A percentile compares a stretch with the other conserved stretches of the same genome.
phyloP scores from a whole-genome alignment of 2,329 filamentous ascomycete species.

The Shiraia bambusicola region DNA sequence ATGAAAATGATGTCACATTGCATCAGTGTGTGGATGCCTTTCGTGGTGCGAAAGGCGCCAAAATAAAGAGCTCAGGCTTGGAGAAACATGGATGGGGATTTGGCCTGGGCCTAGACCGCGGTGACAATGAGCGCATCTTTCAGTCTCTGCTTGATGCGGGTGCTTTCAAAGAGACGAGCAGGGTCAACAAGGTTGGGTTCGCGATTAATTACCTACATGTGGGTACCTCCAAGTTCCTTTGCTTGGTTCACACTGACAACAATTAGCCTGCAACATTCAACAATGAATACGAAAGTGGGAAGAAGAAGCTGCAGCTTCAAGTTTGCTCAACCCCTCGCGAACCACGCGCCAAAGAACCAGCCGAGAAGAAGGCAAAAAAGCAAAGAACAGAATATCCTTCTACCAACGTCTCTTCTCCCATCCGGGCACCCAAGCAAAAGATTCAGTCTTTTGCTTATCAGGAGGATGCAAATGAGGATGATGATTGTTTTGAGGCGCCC shows the following conservation, averaged over 20 bases:
- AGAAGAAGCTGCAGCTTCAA: slow-evolving; percentile 52
- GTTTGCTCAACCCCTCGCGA: slow-evolving; percentile 53
- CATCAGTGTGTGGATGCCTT: slow-evolving; percentile 83
- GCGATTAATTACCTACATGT: slow-evolving; percentile 72
- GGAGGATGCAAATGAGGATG: slow-evolving; percentile 28
- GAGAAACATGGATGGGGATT: slow-evolving; percentile 61
- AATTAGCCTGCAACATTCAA: slow-evolving; percentile 47
- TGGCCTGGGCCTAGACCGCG: slow-evolving; percentile 68
- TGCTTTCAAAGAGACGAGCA: slow-evolving; percentile 70
- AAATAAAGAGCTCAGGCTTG: slow-evolving; percentile 55
- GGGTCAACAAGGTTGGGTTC: slow-evolving; percentile 65
- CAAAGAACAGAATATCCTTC: slow-evolving; percentile 57
- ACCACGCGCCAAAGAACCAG: slow-evolving; percentile 27
- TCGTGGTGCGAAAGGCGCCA: slow-evolving; percentile 66
- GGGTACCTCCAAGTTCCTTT: slow-evolving; percentile 35
- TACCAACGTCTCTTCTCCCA: slow-evolving; percentile 67
- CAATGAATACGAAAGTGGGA: slow-evolving; percentile 46
- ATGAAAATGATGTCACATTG: slow-evolving; percentile 60
- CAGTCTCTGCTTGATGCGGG: slow-evolving; percentile 72
- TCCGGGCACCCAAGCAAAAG: slow-evolving; percentile 50
- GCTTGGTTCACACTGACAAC: slow-evolving; percentile 15
- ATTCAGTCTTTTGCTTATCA: slow-evolving; percentile 31
- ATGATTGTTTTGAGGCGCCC: slow-evolving; percentile 27
- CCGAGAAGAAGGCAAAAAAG: slow-evolving; percentile 28
- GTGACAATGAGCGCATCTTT: slow-evolving; percentile 82